Evolutionary conservation across 139 green algal genomes (phyloP).

Genomic region (Volvox reticuliferus): DNA sequence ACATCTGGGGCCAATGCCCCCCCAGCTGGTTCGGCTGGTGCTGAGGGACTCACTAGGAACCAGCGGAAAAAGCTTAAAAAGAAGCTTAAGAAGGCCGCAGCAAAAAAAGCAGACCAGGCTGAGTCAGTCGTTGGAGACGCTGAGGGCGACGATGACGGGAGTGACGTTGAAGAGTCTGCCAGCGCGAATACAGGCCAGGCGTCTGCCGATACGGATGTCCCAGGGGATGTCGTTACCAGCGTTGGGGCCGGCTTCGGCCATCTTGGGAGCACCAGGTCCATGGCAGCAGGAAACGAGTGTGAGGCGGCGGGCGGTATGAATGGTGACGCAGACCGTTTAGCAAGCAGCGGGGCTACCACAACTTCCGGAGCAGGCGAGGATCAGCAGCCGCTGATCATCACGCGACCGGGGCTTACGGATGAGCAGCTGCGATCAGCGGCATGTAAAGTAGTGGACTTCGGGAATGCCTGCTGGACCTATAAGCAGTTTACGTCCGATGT

Average conservation of each 20-base stretch:
- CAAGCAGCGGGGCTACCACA: constrained; percentile 29
- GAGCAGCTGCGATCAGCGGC: constrained; percentile 62
- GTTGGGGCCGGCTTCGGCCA: neutral
- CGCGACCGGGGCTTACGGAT: constrained; percentile 57
- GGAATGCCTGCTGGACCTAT: constrained; percentile 98
- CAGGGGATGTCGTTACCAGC: neutral
- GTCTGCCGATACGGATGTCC: neutral
- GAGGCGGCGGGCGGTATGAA: neutral
- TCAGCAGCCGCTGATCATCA: constrained; percentile 25
- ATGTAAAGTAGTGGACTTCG: constrained; percentile 98
- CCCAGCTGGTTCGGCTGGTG: constrained; percentile 21
- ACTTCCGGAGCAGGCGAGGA: neutral
- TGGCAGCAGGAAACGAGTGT: neutral
- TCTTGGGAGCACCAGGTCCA: neutral
- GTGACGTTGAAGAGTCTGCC: constrained; percentile 18
- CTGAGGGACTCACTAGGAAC: constrained; percentile 80
- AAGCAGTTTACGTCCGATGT: constrained; percentile 98
- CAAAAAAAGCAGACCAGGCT: constrained; percentile 34
- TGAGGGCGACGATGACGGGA: constrained; percentile 13
- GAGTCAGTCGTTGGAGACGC: constrained; percentile 10
- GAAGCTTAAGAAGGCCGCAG: constrained; percentile 81
- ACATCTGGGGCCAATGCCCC: neutral
- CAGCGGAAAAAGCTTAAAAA: constrained; percentile 94
- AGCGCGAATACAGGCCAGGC: neutral
- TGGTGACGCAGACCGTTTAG: constrained; percentile 7